These are phyloP conservation scores for Biscogniauxia sp. DNA, from an alignment of 2,329 filamentous ascomycete species.

Conservation along the genomic window DNA sequence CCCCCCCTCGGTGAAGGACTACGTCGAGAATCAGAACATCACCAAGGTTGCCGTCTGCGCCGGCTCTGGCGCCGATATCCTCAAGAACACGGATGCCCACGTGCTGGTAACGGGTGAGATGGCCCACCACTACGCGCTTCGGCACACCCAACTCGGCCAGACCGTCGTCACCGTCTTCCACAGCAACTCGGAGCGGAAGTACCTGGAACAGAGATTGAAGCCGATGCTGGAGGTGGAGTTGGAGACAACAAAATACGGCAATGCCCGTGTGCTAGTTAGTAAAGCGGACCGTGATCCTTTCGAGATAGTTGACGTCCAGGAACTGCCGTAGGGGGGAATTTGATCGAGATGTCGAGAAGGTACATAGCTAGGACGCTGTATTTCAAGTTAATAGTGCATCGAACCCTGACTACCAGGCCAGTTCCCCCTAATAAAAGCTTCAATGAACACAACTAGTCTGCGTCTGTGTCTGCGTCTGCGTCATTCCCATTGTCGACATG, in stretches of 20 bases:
- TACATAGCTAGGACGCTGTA: not conserved
- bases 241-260: slow-evolving; percentile 45
- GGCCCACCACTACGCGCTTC: slow-evolving; percentile 86
- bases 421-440: not conserved
- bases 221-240: slow-evolving; percentile 62
- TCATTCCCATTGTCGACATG: slow-evolving; percentile 11
- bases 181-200: slow-evolving; percentile 87
- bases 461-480: slow-evolving; percentile 20
- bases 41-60: slow-evolving; percentile 81
- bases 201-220: slow-evolving; percentile 69
- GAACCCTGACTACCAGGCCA: not conserved
- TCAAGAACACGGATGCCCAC: slow-evolving; percentile 70
- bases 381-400: not conserved
- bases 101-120: slow-evolving; percentile 89
- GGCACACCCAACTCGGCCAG: slow-evolving; percentile 78
- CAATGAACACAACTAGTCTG: slow-evolving; percentile 2
- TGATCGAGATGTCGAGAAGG: not conserved
- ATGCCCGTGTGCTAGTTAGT: slow-evolving; percentile 66
- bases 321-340: slow-evolving; percentile 27
- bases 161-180: slow-evolving; percentile 86
- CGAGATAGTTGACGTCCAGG: slow-evolving; percentile 61
- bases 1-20: slow-evolving; percentile 39
- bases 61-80: slow-evolving; percentile 77
- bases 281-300: slow-evolving; percentile 84
- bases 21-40: slow-evolving; percentile 42